Percentiles rank a stretch among this genome's conserved stretches.
Evolutionary conservation across 2,329 filamentous ascomycete species (phyloP).

Genomic region (Fusarium sp.): DNA sequence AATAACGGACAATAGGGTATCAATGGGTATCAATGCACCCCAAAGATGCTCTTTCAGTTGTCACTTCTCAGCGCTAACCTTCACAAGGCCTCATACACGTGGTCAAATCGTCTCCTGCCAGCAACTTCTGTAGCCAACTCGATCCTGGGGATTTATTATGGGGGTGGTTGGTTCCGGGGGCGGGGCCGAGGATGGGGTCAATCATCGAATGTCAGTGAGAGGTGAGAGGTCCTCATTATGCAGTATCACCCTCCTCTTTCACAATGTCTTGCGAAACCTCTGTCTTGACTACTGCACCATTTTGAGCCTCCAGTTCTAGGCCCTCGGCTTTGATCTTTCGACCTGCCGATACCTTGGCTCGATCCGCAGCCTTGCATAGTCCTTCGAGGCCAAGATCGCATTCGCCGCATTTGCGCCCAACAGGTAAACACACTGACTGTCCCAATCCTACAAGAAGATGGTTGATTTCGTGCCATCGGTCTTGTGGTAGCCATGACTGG

Average conservation of each 20-base stretch:
- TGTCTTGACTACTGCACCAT: slow-evolving; percentile 39
- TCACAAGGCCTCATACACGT: slow-evolving; percentile 32
- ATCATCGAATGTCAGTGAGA: slow-evolving; percentile 13
- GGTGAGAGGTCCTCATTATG: slow-evolving; percentile 12
- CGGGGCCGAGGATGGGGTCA: slow-evolving; percentile 34
- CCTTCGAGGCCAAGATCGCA: slow-evolving; percentile 82
- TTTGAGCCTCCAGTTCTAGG: slow-evolving; percentile 40
- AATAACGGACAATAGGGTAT: slow-evolving; percentile 16
- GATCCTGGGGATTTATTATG: slow-evolving; percentile 35
- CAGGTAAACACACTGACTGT: slow-evolving; percentile 85
- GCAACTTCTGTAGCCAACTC: slow-evolving; percentile 13
- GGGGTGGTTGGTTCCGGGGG: slow-evolving; percentile 36
- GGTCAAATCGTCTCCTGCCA: slow-evolving; percentile 34
- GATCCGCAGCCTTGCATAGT: slow-evolving; percentile 79
- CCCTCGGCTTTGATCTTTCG: slow-evolving; percentile 57
- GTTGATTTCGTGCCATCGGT: slow-evolving; percentile 94
- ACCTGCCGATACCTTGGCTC: slow-evolving; percentile 69
- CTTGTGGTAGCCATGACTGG: slow-evolving; percentile 83
- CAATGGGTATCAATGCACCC: slow-evolving; percentile 38
- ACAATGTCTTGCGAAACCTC: slow-evolving; percentile 37
- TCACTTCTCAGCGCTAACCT: slow-evolving; percentile 10
- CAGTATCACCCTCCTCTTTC: slow-evolving; percentile 47
- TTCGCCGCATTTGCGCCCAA: slow-evolving; percentile 83
- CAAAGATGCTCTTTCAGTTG: slow-evolving; percentile 4
- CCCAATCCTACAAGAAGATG: slow-evolving; percentile 87